Evolutionary conservation across 768 basidiomycete genomes (phyloP).

Genomic region (Suillus luteus): DNA sequence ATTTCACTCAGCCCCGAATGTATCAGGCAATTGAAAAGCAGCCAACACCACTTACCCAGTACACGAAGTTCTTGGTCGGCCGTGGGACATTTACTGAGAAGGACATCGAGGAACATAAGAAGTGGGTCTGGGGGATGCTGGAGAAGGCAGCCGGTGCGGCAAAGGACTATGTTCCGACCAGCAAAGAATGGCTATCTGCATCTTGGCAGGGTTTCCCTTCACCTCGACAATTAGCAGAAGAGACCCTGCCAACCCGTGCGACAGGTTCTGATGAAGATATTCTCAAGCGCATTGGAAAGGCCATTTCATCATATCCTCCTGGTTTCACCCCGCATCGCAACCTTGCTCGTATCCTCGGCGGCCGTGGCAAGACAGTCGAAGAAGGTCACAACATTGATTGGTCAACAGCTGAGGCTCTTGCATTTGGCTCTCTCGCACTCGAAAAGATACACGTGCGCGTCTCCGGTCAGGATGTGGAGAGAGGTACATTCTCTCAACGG

Average conservation of each 20-base stretch:
- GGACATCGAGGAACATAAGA: constrained; percentile 97
- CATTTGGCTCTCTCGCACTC: constrained; percentile 89
- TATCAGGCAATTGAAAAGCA: constrained; percentile 96
- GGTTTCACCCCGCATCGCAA: constrained; percentile 91
- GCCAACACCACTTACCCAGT: constrained; percentile 87
- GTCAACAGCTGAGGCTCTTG: constrained; percentile 97
- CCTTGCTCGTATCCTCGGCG: constrained; percentile 86
- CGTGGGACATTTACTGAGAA: constrained; percentile 94
- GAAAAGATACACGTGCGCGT: constrained; percentile 94
- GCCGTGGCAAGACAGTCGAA: constrained; percentile 87
- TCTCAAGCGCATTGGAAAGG: constrained; percentile 83
- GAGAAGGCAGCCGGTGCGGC: constrained; percentile 93
- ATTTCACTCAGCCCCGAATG: constrained; percentile 98
- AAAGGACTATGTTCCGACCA: constrained; percentile 94
- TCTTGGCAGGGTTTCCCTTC: constrained; percentile 99
- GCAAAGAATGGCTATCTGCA: constrained; percentile 96
- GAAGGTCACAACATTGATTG: constrained; percentile 95
- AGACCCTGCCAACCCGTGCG: constrained; percentile 84
- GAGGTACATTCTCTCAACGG: constrained; percentile 98
- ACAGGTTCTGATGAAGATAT: constrained; percentile 80
- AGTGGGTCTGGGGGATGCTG: constrained; percentile 99
- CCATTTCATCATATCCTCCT: constrained; percentile 82
- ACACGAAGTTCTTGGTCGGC: constrained; percentile 86
- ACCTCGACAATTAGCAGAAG: constrained; percentile 91
- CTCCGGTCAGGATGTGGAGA: constrained; percentile 97